Conservation (phyloP, 1,284 basidiomycete genomes). For the Psilocybe mexicana region DNA sequence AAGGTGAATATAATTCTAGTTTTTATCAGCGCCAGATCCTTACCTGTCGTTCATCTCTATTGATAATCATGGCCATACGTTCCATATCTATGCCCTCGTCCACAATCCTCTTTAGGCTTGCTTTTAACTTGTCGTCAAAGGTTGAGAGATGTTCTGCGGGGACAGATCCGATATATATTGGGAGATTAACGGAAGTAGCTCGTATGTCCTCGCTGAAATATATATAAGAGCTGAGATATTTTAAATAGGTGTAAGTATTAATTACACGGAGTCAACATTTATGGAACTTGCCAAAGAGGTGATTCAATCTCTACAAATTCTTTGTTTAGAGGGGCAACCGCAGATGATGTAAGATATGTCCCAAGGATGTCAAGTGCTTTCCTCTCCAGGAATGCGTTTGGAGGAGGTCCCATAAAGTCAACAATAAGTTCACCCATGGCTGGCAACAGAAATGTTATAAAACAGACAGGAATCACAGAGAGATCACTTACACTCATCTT, state of each 20-base stretch:
- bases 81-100: conserved; percentile 88
- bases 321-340: conserved; percentile 90
- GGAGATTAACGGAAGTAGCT: conserved; percentile 75
- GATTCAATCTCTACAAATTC: conserved; percentile 92
- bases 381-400: conserved; percentile 73
- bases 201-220: conserved; percentile 81
- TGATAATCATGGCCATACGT: conserved; percentile 86
- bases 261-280: background rate
- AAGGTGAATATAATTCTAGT: background rate
- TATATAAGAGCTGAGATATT: conserved; percentile 67
- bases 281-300: conserved; percentile 75
- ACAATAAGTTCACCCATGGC: conserved; percentile 83
- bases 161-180: conserved; percentile 83
- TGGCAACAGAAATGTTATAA: conserved; percentile 19
- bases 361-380: conserved; percentile 87
- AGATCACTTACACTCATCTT: conserved; percentile 77
- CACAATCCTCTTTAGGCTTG: conserved; percentile 73
- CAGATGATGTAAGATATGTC: conserved; percentile 89
- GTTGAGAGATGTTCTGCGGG: conserved; percentile 77
- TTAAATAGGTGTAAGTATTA: conserved; percentile 10
- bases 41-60: conserved; percentile 87
- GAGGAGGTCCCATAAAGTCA: conserved; percentile 78
- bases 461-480: background rate
- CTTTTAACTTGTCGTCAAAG: conserved; percentile 73
- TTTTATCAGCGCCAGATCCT: conserved; percentile 8